Percentiles rank a stretch among this genome's conserved stretches.
These are phyloP conservation scores for Zoysia matrella DNA, from an alignment of 202 grass and related monocot genomes.

Conservation along the genomic window DNA sequence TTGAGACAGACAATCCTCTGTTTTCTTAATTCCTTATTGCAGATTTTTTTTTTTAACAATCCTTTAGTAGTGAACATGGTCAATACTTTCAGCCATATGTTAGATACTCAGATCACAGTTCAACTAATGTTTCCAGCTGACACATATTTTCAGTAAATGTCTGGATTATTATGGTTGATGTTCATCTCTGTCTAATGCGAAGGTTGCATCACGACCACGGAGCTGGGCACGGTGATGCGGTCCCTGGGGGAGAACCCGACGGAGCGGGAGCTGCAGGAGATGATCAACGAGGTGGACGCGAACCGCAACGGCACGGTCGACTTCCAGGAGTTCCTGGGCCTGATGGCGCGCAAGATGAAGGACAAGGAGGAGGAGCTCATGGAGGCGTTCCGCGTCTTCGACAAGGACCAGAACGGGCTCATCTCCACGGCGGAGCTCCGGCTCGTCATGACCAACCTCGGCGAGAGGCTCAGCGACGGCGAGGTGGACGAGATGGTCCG, in stretches of 20 bases:
- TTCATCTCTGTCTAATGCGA: neutral
- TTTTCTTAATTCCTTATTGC: neutral
- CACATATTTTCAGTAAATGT: neutral
- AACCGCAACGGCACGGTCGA: constrained; percentile 90
- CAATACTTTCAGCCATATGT: too few relatives aligned
- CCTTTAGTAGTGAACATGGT: neutral
- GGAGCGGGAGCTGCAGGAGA: constrained; percentile 92
- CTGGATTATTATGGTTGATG: neutral
- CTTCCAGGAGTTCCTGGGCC: constrained; percentile 91
- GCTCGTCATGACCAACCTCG: constrained; percentile 94
- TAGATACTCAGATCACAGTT: neutral
- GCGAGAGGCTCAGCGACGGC: constrained; percentile 90
- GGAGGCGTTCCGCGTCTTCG: constrained; percentile 92
- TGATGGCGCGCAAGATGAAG: constrained; percentile 99
- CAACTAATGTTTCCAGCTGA: neutral
- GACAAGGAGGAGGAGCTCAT: constrained; percentile 94
- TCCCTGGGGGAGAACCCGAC: constrained; percentile 90
- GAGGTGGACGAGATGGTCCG: constrained; percentile 96
- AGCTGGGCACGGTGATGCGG: constrained; percentile 90
- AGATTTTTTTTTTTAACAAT: neutral
- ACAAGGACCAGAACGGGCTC: constrained; percentile 96
- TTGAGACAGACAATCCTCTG: neutral
- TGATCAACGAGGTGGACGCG: constrained; percentile 91
- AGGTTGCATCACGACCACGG: constrained; percentile 98
- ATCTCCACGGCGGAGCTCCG: constrained; percentile 89